These are phyloP conservation scores for Colletotrichum tropicicola DNA, from an alignment of 2,329 filamentous ascomycete genomes.

Conservation along the genomic window DNA sequence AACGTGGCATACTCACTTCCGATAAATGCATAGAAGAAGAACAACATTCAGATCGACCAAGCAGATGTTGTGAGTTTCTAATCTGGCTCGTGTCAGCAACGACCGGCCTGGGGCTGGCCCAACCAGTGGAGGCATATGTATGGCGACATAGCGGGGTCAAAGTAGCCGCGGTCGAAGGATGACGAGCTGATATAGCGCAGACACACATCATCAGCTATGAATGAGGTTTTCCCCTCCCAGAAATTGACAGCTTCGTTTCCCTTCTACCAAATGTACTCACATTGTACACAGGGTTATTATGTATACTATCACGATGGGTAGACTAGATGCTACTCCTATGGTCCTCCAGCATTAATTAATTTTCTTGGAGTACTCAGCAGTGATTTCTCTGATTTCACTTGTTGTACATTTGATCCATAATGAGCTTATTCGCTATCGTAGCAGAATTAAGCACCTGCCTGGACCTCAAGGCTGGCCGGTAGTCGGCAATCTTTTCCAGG, in stretches of 20 bases:
- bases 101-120: too few species aligned
- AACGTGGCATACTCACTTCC: too few species aligned
- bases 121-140: background rate
- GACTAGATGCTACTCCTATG: background rate
- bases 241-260: too few species aligned
- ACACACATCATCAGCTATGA: too few species aligned
- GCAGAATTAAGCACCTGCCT: constrained; percentile 18
- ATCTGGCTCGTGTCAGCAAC: too few species aligned
- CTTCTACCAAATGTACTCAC: too few species aligned
- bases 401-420: background rate
- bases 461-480: constrained; percentile 27
- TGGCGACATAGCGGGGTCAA: constrained; percentile 20
- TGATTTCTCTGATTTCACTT: background rate
- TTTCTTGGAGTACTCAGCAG: background rate
- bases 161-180: too few species aligned
- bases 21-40: background rate
- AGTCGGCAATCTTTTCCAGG: constrained; percentile 24
- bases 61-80: background rate
- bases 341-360: too few species aligned
- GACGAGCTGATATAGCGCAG: too few species aligned
- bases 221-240: too few species aligned
- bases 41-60: background rate
- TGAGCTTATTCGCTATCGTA: constrained; percentile 12
- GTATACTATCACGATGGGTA: background rate
- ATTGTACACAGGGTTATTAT: too few species aligned